Base-by-base conservation (phyloP, 768 basidiomycete species). In the Hemileccinum impolitum region DNA sequence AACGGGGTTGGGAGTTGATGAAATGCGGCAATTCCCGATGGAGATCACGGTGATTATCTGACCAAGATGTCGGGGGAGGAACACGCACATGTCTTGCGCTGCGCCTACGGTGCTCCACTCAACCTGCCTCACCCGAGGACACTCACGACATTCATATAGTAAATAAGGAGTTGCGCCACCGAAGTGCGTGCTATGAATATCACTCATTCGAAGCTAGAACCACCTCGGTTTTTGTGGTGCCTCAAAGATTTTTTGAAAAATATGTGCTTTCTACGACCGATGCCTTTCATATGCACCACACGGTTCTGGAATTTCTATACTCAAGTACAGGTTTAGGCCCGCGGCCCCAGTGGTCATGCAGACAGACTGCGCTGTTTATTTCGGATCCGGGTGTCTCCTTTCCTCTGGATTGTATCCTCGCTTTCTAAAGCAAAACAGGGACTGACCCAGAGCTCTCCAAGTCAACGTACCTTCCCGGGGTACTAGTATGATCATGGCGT, bases 21-120 rank as follows among this genome's bases (percentile, higher is more conserved):
- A 6, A 48, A 50, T 48, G 32, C 38, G 54, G 58, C 55, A 58
- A 42, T 28, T 34, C 40, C 48, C 21, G 43, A 45, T 43, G 58
- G 62, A 47, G 50, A 59, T 57, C 49, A 38, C 63, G 64, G 64
- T 45, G 53, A 64, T 64, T 56, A 66, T 58, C 47, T 41, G 19
- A 38, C 23, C 23, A 46, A 41, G 31, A 35, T 36, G n/a, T 34
- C 39, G 37, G 6, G 23, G 23, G 23, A 39, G 19, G 28, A 18
- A 25, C 9, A 34, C 37, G 25, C 47, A 39, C 51, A 19, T 25
- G 18, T 18, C 17, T 21, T 32, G 25, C 18, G 17, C 23, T 3
- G 3, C 23, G 23, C 23, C 23, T 23, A 23, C 3, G 23, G 23
- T 39, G 5, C 18, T 35, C 58, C 61, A 43, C 48, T 38, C 21